Percentiles rank a stretch among this genome's conserved stretches.
Conservation (phyloP, 208 protist genomes). For the Giardia muris region DNA sequence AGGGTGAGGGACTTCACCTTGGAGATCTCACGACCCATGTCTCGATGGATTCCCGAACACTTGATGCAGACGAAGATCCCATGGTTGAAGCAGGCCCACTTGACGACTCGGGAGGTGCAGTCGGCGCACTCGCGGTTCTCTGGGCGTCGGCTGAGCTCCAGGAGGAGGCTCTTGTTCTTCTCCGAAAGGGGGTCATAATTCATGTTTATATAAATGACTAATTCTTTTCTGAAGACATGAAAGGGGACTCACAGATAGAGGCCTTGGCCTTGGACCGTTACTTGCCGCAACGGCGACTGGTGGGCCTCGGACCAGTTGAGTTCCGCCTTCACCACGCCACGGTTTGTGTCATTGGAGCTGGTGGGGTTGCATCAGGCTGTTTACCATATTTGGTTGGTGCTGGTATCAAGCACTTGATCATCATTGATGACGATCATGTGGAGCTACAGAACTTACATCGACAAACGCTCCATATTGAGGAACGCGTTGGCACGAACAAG, state of each 20-base stretch:
- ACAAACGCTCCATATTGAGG: not conserved
- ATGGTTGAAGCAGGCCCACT: conserved; percentile 27
- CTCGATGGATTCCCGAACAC: conserved; percentile 12
- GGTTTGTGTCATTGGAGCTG: not conserved
- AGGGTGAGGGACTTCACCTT: conserved; percentile 5
- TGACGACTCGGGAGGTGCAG: not conserved
- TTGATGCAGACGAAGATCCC: conserved; percentile 29
- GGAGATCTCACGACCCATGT: not conserved
- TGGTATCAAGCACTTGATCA: not conserved
- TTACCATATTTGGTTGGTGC: not conserved
- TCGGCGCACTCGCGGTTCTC: conserved; percentile 17
- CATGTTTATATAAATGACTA: not conserved
- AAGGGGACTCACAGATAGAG: too few species aligned
- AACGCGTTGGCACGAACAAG: not conserved
- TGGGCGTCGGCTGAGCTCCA: not conserved
- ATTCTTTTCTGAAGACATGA: too few species aligned
- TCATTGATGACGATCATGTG: not conserved
- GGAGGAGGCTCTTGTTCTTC: not conserved
- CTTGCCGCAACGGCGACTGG: not conserved
- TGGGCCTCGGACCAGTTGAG: not conserved
- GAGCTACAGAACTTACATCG: not conserved
- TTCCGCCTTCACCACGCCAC: not conserved
- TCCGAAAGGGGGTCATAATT: not conserved
- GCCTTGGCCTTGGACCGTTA: too few species aligned
- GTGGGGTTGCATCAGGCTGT: not conserved